Conservation (phyloP, 345 rosid genomes). For the Abelmoschus esculentus region DNA sequence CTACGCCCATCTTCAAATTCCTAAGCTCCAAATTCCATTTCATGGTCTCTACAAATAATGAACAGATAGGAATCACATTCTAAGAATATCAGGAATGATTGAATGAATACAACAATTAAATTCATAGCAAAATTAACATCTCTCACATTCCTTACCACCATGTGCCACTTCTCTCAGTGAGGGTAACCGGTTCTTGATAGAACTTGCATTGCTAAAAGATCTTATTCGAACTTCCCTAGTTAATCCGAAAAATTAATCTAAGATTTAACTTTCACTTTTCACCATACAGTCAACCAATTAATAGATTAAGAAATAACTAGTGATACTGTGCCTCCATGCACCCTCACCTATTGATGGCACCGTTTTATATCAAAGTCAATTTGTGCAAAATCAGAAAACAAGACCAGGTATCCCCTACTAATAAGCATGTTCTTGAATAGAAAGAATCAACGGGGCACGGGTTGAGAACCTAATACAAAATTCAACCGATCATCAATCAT, state of each 20-base stretch:
- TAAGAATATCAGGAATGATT: not conserved
- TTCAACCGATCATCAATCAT: not conserved
- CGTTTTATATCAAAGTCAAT: not conserved
- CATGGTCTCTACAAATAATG: constrained; percentile 2
- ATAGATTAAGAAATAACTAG: not conserved
- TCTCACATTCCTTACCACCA: not conserved
- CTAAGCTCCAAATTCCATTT: not conserved
- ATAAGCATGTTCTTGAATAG: not conserved
- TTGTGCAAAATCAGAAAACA: not conserved
- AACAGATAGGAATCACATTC: not conserved
- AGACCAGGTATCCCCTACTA: not conserved
- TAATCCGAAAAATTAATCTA: not conserved
- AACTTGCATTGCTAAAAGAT: not conserved
- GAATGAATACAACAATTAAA: not conserved
- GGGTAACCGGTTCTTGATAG: not conserved
- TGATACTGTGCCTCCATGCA: not conserved
- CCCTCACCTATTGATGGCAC: not conserved
- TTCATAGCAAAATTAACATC: not conserved
- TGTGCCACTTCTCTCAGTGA: no score
- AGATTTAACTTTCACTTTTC: not conserved
- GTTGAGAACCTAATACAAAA: not conserved
- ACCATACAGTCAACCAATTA: not conserved
- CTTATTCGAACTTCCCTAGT: not conserved
- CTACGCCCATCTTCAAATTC: not conserved
- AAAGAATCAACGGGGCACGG: not conserved